phyloP scores from a whole-genome alignment of 257 asterid species.

The Penstemon barbatus region DNA sequence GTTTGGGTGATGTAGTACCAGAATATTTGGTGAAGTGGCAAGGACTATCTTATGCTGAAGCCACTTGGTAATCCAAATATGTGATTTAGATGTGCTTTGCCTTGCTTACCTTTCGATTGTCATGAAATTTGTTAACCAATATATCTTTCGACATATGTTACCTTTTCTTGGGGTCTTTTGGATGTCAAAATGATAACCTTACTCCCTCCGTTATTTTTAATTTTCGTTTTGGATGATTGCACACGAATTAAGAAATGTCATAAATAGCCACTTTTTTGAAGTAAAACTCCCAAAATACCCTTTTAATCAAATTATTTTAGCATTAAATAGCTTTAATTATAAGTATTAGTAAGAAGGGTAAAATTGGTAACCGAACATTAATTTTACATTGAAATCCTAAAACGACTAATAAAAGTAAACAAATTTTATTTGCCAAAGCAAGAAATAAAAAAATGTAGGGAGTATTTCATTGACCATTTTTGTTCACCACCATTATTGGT shows the following conservation, averaged over 20 bases:
- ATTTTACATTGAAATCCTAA: background rate
- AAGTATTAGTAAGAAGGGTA: no score
- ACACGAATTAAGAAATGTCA: no score
- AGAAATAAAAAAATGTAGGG: no score
- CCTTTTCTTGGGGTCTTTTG: slow-evolving; percentile 17
- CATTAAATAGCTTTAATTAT: no score
- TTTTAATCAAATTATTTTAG: no score
- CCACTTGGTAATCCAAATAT: slow-evolving; percentile 70
- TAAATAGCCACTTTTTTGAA: no score
- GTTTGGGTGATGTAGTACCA: slow-evolving; percentile 76
- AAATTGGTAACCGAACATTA: background rate
- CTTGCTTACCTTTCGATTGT: slow-evolving; percentile 16
- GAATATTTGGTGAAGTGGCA: slow-evolving; percentile 98
- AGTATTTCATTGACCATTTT: background rate
- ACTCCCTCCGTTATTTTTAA: no score
- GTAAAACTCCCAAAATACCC: no score
- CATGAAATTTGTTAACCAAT: slow-evolving; percentile 11
- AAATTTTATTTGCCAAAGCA: no score
- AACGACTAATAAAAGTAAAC: no score
- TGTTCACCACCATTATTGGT: background rate
- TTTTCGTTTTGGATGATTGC: no score
- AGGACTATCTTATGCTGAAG: slow-evolving; percentile 98
- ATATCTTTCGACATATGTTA: background rate
- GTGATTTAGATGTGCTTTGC: slow-evolving; percentile 22
- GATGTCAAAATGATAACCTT: slow-evolving; percentile 16